Percentiles rank a stretch among this genome's conserved stretches.
Evolutionary conservation across 148 eudicot species (phyloP).

Genomic region (Rhododendron mucronatum): DNA sequence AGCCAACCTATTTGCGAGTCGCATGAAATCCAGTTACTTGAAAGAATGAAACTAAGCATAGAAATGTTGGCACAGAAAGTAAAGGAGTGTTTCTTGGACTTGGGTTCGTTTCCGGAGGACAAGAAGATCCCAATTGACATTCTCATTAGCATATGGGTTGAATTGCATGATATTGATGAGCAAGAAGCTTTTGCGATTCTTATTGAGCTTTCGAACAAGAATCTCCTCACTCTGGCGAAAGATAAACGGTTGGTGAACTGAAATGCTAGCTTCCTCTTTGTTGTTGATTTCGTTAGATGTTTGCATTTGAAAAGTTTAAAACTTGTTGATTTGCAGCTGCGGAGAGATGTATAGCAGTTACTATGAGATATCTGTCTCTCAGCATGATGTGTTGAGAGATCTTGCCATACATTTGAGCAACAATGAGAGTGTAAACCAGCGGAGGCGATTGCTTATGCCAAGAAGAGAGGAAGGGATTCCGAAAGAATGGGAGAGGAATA

Average conservation of each 20-base stretch:
- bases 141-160: conserved; percentile 74
- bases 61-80: conserved; percentile 53
- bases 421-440: conserved; percentile 36
- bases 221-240: conserved; percentile 62
- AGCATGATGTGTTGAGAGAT: conserved; percentile 84
- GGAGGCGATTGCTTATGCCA: conserved; percentile 68
- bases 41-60: conserved; percentile 65
- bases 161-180: conserved; percentile 66
- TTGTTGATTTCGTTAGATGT: not conserved
- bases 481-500: conserved; percentile 73
- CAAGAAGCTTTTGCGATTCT: conserved; percentile 75
- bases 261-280: not conserved
- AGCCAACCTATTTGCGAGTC: conserved; percentile 73
- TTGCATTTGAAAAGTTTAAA: not conserved
- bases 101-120: conserved; percentile 82
- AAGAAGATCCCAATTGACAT: conserved; percentile 70
- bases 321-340: conserved; percentile 37
- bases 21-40: conserved; percentile 64
- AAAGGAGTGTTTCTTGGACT: conserved; percentile 77
- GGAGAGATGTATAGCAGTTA: conserved; percentile 73
- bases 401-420: conserved; percentile 70
- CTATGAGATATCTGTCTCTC: conserved; percentile 67
- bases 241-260: conserved; percentile 51
- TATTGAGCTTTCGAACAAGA: conserved; percentile 73
- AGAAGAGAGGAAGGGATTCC: conserved; percentile 63